Evolutionary conservation across 2,329 filamentous ascomycete species (phyloP).

Genomic region (Phyllosticta citribraziliensis): DNA sequence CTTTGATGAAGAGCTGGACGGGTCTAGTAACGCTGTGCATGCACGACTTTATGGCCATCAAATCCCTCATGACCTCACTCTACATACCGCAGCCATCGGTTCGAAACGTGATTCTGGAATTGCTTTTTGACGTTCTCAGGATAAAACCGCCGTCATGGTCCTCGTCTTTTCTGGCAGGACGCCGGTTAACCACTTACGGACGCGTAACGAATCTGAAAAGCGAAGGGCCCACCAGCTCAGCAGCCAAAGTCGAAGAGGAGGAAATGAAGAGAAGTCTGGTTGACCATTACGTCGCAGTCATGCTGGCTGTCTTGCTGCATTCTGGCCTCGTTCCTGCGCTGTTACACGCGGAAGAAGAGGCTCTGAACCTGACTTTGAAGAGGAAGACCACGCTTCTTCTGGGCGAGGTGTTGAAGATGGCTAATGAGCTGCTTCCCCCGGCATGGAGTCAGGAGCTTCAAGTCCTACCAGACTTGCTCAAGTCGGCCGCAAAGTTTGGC

Average conservation of each 20-base stretch:
- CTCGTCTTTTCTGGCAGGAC: conserved; percentile 84
- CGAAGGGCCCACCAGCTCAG: conserved; percentile 37
- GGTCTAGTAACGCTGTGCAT: conserved; percentile 81
- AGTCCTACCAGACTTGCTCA: conserved; percentile 75
- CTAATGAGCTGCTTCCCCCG: conserved; percentile 73
- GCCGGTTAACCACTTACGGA: conserved; percentile 91
- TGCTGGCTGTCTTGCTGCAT: conserved; percentile 76
- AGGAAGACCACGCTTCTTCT: conserved; percentile 85
- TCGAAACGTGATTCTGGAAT: conserved; percentile 72
- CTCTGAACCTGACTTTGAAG: conserved; percentile 60
- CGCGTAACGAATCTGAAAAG: conserved; percentile 76
- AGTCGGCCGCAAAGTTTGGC: conserved; percentile 62
- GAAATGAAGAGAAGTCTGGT: conserved; percentile 63
- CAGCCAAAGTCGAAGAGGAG: conserved; percentile 57
- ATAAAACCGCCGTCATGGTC: conserved; percentile 96
- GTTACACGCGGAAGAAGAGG: conserved; percentile 54
- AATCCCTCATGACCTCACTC: conserved; percentile 63
- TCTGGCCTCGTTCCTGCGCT: conserved; percentile 54
- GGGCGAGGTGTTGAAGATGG: conserved; percentile 82
- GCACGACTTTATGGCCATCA: conserved; percentile 76
- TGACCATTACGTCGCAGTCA: conserved; percentile 84
- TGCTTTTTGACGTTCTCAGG: conserved; percentile 72
- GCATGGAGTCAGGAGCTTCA: conserved; percentile 78
- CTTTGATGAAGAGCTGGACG: conserved; percentile 85
- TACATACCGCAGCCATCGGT: conserved; percentile 48